Conservation (phyloP, 75 land plant species). For the Selaginella tamariscina region DNA sequence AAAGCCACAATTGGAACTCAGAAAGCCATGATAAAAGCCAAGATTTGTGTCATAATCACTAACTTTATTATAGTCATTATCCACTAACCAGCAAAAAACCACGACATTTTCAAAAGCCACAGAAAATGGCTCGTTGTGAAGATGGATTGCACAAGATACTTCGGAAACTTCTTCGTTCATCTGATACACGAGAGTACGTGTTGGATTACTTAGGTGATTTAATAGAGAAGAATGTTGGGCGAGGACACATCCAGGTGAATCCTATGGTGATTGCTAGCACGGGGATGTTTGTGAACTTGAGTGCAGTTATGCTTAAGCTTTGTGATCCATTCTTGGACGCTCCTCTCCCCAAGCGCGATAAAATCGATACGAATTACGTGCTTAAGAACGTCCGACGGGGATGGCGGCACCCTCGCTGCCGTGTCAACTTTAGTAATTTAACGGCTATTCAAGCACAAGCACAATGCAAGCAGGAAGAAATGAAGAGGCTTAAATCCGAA, state of each 20-base stretch:
- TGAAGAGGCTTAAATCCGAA: constrained; percentile 38
- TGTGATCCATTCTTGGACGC: constrained; percentile 89
- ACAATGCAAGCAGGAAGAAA: constrained; percentile 34
- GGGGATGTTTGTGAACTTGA: constrained; percentile 80
- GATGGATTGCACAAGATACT: constrained; percentile 65
- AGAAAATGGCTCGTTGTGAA: too few species aligned
- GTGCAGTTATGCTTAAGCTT: constrained; percentile 88
- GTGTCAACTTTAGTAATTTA: too few species aligned
- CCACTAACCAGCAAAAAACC: too few species aligned
- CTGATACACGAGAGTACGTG: constrained; percentile 60
- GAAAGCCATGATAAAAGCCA: too few species aligned
- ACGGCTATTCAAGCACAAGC: constrained; percentile 35
- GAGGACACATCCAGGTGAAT: constrained; percentile 78
- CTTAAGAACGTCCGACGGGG: constrained; percentile 43
- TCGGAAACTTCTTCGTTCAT: constrained; percentile 39
- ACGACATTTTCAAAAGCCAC: too few species aligned
- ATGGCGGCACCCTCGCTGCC: too few species aligned
- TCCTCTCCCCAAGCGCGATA: constrained; percentile 50
- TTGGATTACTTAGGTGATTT: constrained; percentile 71
- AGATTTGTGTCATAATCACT: too few species aligned
- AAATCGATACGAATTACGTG: constrained; percentile 73
- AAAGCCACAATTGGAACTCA: too few species aligned
- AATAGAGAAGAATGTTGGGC: constrained; percentile 59
- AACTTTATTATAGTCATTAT: too few species aligned
- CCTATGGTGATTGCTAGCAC: constrained; percentile 68